Evolutionary conservation across 2,329 filamentous ascomycete species (phyloP), one percentile per base, ranked within the genome.

Genomic region (Penicillium aurantiogriseum): DNA sequence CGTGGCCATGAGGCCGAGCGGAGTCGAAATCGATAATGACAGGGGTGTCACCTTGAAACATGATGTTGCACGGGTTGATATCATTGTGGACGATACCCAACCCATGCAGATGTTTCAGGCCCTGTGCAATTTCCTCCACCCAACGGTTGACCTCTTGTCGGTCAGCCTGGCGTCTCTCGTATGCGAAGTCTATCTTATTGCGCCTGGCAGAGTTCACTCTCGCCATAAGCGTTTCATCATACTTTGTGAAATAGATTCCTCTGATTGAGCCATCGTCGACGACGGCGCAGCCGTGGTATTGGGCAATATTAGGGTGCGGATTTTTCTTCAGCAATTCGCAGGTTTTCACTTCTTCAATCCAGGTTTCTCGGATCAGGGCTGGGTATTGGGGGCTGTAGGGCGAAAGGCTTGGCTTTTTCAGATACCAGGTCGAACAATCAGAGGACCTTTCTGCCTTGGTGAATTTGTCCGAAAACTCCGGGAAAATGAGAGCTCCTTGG

Each of bases 41-140:
- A 6, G 54, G 36, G 11, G 29, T 50, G 15, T 65, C 60, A 48
- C 80, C 81, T 33, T 83, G 82, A 61, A 96, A 90, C 3, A 96
- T 80, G 52, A 96, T 96, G 65, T 96, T 96, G 67, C 95, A 91
- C 0, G 92, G 92, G 73, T 96, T 96, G 67, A 96, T 85, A 67
- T 96, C 92, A 52, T 92, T 89, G 73, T 96, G 92, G 3, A 96
- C 92, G 68, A 96, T 94, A 50, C 91, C 87, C 45, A 96, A 81
- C 38, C 84, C 85, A 75, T 96, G 92, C 9, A 96, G 79, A 72
- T 96, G 91, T 62, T 86, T 85, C 31, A 96, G 81, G n/a, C 92
- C 92, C 38, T 10, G 23, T 39, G 45, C 15, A 39, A 63, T 58
- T 50, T 74, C 44, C 60, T 68, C 21, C 15, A 48, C 15, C 48